Base-by-base conservation (phyloP, 345 rosid species). In the Acer yangbiense region DNA sequence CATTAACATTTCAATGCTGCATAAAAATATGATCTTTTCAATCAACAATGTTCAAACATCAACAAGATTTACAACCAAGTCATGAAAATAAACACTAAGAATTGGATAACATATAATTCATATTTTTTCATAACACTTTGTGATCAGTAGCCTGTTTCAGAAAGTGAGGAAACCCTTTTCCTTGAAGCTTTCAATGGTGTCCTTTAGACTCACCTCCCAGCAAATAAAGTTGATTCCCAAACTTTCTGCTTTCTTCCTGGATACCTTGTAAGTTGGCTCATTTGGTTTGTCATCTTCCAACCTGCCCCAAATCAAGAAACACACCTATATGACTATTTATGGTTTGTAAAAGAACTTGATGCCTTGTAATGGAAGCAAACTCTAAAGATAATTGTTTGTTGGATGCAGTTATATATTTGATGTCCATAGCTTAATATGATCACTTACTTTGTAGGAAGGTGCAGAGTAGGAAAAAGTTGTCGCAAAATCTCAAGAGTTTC, bases 151-250 rank as follows among this genome's bases (percentile, higher is more conserved):
- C 68, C 5, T 18, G 32, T 29, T 0, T 76, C 55, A 81, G 50
- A 68, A 25, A 55, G 17, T 74, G 12, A 81, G 35, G 35, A 83
- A 84, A 5, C 83, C 85, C 39, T 85, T 87, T 76, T 83, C 83
- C 84, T 84, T 87, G 60, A 87, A 71, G 75, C 88, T 83, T 62
- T 84, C 87, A 27, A 89, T 83, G 3, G 91, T 93, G 71, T 91
- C 92, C 82, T 78, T 83, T 3, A 90, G 48, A 82, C 86, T 91
- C 65, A 71, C 85, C 68, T 87, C 86, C 64, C 81, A 32, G 4
- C 91, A 86, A 73, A 80, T 88, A 80, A 91, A 86, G 35, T 87
- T 82, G 63, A 88, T 32, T 9, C 88, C 90, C 60, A 88, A 74
- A 27, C 76, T 65, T 29, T 80, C 79, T 14, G 86, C 82, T 64